A percentile compares a stretch with the other conserved stretches of the same genome.
These are phyloP conservation scores for Serendipita indica DNA, from an alignment of 768 basidiomycete species.

Conservation along the genomic window DNA sequence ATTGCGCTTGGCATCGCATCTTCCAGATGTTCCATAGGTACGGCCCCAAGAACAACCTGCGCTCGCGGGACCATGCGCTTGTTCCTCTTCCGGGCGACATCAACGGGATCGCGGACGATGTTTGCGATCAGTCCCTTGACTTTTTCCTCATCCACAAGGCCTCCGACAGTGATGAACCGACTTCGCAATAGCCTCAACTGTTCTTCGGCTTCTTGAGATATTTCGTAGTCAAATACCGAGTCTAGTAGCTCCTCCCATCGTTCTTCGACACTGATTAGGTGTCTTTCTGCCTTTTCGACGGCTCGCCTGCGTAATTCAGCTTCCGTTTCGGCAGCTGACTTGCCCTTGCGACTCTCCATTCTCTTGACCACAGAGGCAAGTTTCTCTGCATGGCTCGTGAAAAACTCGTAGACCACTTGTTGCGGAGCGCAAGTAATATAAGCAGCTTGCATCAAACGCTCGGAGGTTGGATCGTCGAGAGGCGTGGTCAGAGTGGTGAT, in stretches of 20 bases:
- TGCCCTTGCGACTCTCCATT: too few relatives aligned
- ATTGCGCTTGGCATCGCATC: not conserved
- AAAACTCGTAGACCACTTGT: slow-evolving; percentile 32
- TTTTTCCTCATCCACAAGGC: not conserved
- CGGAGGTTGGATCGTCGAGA: slow-evolving; percentile 31
- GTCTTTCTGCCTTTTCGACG: slow-evolving; percentile 41
- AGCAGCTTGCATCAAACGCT: slow-evolving; percentile 33
- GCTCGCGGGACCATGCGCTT: not conserved
- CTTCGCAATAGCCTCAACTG: not conserved
- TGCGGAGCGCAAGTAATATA: slow-evolving; percentile 43
- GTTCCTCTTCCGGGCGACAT: not conserved
- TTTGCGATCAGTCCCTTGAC: not conserved
- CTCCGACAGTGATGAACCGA: slow-evolving; percentile 7
- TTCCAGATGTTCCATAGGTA: not conserved
- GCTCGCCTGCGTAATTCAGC: slow-evolving; percentile 21
- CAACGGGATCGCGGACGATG: not conserved
- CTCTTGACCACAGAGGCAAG: slow-evolving; percentile 31
- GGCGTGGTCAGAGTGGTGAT: slow-evolving; percentile 29
- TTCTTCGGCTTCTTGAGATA: not conserved
- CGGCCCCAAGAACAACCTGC: not conserved
- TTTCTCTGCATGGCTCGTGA: slow-evolving; percentile 28
- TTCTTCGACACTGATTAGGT: not conserved
- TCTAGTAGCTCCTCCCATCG: not conserved
- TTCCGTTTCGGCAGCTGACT: too few relatives aligned
- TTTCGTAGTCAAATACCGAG: not conserved